Base-by-base conservation (phyloP, 2,329 filamentous ascomycete genomes). In the Xylariaceae sp. region DNA sequence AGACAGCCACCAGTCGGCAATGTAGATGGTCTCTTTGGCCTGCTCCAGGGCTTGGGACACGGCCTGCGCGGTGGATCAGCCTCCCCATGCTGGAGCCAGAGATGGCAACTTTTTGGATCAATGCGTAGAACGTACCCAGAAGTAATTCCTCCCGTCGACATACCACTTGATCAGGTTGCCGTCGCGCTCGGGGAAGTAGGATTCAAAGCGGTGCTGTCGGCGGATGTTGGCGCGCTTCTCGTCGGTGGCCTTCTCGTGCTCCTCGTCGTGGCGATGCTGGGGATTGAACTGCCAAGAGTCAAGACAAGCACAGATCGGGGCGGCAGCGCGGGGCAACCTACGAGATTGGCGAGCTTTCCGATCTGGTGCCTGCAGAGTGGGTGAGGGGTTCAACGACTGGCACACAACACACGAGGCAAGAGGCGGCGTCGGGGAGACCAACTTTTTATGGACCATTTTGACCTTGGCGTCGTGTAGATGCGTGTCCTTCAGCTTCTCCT, bases 121-220 rank as follows among this genome's bases (percentile, higher is more conserved):
- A 16, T 16, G 3, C 11, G 14, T 17, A 12, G 27, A 30, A 43
- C 42, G 14, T 44, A 64, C 77, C 80, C 88, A 94, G 58, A 92
- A 93, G 60, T 98, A 98, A 61, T 96, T 84, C 40, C 88, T 72
- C 3, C 88, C 92, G 55, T 96, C 92, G 9, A 96, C 86, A 60
- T 95, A 96, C 89, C 90, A 98, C 65, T 96, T 96, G 55, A 92
- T 70, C 37, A 83, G 70, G 58, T 96, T 95, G 18, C 80, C 83
- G 9, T 90, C 79, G 27, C 81, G 78, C 55, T 90, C 81, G 0
- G 90, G 90, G 23, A 93, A 93, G 61, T 84, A 98, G 4, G 86
- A 94, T n/a, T 83, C 58, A 64, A 88, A 96, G 26, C 90, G 80
- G 55, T 96, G 80, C 11, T 75, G 70, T 37, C 90, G 75, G 45